A percentile compares a stretch with the other conserved stretches of the same genome.
These are phyloP conservation scores for Bolboschoenus planiculmis DNA, from an alignment of 176 grass and related monocot genomes.

Conservation along the genomic window DNA sequence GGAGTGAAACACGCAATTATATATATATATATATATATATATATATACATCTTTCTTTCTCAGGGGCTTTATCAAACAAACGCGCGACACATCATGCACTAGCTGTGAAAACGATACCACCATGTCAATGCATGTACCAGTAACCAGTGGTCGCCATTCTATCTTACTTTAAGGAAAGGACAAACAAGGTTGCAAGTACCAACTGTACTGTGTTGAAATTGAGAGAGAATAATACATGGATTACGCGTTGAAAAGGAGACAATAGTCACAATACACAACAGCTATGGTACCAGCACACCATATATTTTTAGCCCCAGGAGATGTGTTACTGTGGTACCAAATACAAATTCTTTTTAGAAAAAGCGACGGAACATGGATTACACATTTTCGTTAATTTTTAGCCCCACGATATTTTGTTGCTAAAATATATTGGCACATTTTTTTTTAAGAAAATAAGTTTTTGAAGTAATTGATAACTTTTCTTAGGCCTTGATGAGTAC, in stretches of 20 bases:
- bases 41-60: background rate
- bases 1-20: background rate
- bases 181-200: background rate
- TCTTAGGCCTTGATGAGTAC: background rate
- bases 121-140: background rate
- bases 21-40: too few relatives aligned
- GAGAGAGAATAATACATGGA: background rate
- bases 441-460: background rate
- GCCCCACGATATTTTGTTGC: background rate
- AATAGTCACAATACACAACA: background rate
- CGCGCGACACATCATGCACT: slow-evolving; percentile 4
- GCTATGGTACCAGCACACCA: too few relatives aligned
- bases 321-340: too few relatives aligned
- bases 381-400: too few relatives aligned
- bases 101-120: slow-evolving; percentile 6
- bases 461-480: background rate
- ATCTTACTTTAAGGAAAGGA: background rate
- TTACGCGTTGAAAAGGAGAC: background rate
- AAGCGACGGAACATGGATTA: too few relatives aligned
- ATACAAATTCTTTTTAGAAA: too few relatives aligned
- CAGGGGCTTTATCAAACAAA: background rate
- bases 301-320: too few relatives aligned
- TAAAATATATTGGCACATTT: background rate
- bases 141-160: background rate
- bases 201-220: slow-evolving; percentile 9